Conservation (phyloP, 805 yeast species). For the Cyberlindnera xylosilytica region DNA sequence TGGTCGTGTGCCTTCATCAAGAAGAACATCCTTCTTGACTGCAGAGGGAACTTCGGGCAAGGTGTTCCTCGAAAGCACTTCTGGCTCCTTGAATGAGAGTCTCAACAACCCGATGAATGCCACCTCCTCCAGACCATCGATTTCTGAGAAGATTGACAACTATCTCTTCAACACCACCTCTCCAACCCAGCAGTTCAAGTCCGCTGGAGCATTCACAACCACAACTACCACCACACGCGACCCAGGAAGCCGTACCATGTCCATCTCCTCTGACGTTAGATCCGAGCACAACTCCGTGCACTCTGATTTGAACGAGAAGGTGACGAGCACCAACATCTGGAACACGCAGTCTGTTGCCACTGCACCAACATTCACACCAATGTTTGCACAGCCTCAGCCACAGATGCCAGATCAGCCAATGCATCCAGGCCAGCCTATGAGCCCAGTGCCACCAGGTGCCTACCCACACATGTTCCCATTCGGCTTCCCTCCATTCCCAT, state of each 20-base stretch:
- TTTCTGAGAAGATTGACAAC: slow-evolving; percentile 58
- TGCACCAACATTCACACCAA: slow-evolving; percentile 55
- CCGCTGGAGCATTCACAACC: slow-evolving; percentile 1
- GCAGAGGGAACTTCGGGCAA: slow-evolving; percentile 29
- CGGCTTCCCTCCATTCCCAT: slow-evolving; percentile 35
- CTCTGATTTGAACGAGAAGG: slow-evolving; percentile 28
- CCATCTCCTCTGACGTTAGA: slow-evolving; percentile 27
- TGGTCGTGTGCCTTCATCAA: slow-evolving; percentile 36
- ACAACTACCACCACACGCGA: not conserved
- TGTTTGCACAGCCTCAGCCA: slow-evolving; percentile 24
- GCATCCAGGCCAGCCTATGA: slow-evolving; percentile 4
- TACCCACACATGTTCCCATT: slow-evolving; percentile 34
- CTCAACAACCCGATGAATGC: slow-evolving; percentile 22
- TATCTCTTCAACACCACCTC: slow-evolving; percentile 46
- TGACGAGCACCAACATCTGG: slow-evolving; percentile 45
- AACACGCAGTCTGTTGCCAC: slow-evolving; percentile 66
- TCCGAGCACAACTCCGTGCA: slow-evolving; percentile 35
- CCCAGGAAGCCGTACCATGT: slow-evolving; percentile 20
- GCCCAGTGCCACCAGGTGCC: slow-evolving; percentile 21
- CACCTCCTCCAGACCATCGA: slow-evolving; percentile 23
- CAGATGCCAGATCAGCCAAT: slow-evolving; percentile 5
- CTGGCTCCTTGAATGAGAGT: slow-evolving; percentile 30
- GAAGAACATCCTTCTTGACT: slow-evolving; percentile 51
- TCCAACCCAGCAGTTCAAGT: slow-evolving; percentile 31
- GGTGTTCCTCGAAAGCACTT: slow-evolving; percentile 26